Conservation (phyloP, 768 basidiomycete species). For the Boletus pseudo-olivaceus region DNA sequence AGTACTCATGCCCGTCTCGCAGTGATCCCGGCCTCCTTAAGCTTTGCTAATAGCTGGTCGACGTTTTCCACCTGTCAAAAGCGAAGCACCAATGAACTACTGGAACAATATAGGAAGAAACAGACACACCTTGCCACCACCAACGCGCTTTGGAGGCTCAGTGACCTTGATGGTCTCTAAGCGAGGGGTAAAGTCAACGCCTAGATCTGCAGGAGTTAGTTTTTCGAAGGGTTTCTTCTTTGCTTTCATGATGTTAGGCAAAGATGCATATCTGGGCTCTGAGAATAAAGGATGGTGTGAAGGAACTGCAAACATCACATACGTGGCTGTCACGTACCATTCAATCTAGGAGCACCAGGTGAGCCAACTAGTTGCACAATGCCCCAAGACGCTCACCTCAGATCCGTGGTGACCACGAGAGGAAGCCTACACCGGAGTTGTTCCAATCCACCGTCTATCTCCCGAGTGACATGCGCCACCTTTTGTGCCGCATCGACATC, state of each 20-base stretch:
- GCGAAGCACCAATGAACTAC: not conserved
- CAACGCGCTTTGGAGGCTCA: constrained; percentile 87
- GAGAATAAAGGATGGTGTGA: constrained; percentile 3
- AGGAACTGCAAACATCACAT: not conserved
- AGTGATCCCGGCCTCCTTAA: constrained; percentile 78
- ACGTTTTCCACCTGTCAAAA: constrained; percentile 65
- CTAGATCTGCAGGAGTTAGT: constrained; percentile 72
- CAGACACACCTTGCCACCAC: constrained; percentile 76
- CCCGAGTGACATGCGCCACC: constrained; percentile 71
- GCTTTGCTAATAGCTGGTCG: constrained; percentile 83
- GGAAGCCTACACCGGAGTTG: constrained; percentile 79
- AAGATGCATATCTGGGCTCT: constrained; percentile 97
- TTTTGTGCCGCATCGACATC: constrained; percentile 62
- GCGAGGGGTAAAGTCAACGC: constrained; percentile 76
- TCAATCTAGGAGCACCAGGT: constrained; percentile 47
- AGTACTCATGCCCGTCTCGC: constrained; percentile 22
- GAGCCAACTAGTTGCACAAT: not conserved
- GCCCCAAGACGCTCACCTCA: constrained; percentile 57
- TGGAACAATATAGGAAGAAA: not conserved
- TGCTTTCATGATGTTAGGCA: constrained; percentile 99
- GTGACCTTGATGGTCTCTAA: constrained; percentile 84
- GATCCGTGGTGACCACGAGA: constrained; percentile 85
- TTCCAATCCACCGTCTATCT: constrained; percentile 93
- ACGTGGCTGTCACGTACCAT: constrained; percentile 45
- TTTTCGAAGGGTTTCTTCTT: constrained; percentile 97